These are phyloP conservation scores for Rhizoctonia solani DNA, from an alignment of 1,284 basidiomycete genomes.

Conservation along the genomic window DNA sequence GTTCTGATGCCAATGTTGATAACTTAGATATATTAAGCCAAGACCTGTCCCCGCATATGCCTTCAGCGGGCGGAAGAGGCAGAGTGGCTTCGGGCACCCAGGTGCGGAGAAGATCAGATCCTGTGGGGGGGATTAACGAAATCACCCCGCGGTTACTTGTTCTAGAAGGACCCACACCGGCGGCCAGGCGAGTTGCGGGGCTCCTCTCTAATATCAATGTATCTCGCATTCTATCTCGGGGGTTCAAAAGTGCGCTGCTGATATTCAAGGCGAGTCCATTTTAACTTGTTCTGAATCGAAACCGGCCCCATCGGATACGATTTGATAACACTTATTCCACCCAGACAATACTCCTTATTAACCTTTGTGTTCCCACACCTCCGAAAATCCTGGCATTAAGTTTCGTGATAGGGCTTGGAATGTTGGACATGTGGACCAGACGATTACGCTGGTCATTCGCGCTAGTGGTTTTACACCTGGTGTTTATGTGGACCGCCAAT, in stretches of 20 bases:
- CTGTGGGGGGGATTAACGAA: constrained; percentile 18
- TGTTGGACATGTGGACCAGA: constrained; percentile 27
- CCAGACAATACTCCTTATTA: constrained; percentile 23
- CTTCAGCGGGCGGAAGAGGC: neutral
- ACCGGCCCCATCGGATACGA: neutral
- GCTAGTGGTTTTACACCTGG: constrained; percentile 9
- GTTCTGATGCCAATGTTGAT: constrained; percentile 11
- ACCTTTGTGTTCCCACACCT: constrained; percentile 21
- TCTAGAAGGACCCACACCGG: constrained; percentile 19
- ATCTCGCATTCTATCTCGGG: constrained; percentile 22
- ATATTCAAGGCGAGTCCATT: constrained; percentile 19
- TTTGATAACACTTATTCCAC: neutral
- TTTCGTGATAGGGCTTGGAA: constrained; percentile 26
- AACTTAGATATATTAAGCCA: neutral
- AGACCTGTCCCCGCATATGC: constrained; percentile 14
- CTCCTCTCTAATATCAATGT: constrained; percentile 18
- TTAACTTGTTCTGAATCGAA: constrained; percentile 1
- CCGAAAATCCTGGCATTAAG: constrained; percentile 19
- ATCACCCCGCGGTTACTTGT: constrained; percentile 28
- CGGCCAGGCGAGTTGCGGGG: constrained; percentile 13
- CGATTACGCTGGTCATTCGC: constrained; percentile 27
- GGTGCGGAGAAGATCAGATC: constrained; percentile 26
- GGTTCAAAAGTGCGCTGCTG: constrained; percentile 25
- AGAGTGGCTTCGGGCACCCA: constrained; percentile 14
- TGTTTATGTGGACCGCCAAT: constrained; percentile 8